Conservation (phyloP, 768 basidiomycete genomes). For the Mycena capillaripes region DNA sequence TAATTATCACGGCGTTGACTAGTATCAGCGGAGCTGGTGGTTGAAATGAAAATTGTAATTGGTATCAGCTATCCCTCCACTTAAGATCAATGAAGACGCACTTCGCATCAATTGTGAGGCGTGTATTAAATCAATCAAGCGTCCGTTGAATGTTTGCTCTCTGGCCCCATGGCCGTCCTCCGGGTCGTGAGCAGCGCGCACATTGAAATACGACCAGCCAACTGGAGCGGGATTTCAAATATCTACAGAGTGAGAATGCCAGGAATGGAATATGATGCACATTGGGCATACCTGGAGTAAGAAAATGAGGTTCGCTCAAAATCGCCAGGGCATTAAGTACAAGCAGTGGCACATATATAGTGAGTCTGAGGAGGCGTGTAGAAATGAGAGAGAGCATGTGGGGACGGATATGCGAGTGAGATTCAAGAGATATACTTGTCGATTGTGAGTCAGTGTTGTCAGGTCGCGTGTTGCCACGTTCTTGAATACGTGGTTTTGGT, state of each 20-base stretch:
- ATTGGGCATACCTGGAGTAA: not conserved
- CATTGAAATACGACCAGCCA: slow-evolving; percentile 4
- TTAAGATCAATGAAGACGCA: not conserved
- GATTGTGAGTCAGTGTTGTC: no score
- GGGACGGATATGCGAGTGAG: not conserved
- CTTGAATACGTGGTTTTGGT: no score
- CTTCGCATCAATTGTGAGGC: slow-evolving; percentile 12
- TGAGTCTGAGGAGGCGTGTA: not conserved
- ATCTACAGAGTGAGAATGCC: no score
- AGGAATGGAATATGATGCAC: not conserved
- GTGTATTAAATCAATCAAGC: slow-evolving; percentile 2
- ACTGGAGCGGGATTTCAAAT: not conserved
- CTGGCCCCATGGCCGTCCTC: not conserved
- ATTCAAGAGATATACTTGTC: not conserved
- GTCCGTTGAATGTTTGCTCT: not conserved
- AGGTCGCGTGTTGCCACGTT: no score
- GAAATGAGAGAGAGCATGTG: slow-evolving; percentile 3
- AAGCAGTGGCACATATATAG: not conserved
- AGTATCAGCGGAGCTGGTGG: not conserved
- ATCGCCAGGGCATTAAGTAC: slow-evolving; percentile 6
- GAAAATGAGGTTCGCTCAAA: slow-evolving; percentile 1
- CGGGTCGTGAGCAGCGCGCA: not conserved
- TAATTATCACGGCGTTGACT: not conserved
- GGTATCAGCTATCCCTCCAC: no score
- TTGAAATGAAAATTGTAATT: no score